Percentiles rank a stretch among this genome's conserved stretches.
Evolutionary conservation across 257 asterid species (phyloP).

Genomic region (Paulownia fortunei): DNA sequence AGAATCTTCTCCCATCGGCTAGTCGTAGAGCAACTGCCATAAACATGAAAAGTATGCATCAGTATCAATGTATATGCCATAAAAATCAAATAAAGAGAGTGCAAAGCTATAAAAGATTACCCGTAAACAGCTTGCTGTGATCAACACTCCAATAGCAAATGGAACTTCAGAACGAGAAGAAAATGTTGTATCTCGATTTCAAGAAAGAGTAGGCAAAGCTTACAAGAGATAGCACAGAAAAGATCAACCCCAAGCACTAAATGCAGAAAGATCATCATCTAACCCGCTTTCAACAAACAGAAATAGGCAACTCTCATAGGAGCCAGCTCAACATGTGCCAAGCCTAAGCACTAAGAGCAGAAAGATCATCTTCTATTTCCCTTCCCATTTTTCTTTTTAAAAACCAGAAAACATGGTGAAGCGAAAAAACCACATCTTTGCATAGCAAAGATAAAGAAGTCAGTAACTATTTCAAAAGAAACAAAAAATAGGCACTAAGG

Average conservation of each 20-base stretch:
- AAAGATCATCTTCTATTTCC: slow-evolving; percentile 45
- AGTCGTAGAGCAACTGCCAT: slow-evolving; percentile 26
- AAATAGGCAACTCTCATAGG: slow-evolving; percentile 5
- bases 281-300: slow-evolving; percentile 26
- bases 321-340: slow-evolving; percentile 23
- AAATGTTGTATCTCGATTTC: slow-evolving; percentile 18
- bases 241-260: slow-evolving; percentile 19
- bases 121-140: slow-evolving; percentile 45
- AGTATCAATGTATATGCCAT: neutral
- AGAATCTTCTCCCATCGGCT: slow-evolving; percentile 24
- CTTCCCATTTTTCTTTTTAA: slow-evolving; percentile 60
- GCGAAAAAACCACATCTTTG: slow-evolving; percentile 44
- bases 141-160: slow-evolving; percentile 44
- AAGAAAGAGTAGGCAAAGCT: slow-evolving; percentile 28
- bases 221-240: slow-evolving; percentile 5
- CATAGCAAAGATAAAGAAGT: slow-evolving; percentile 32
- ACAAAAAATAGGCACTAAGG: slow-evolving; percentile 2
- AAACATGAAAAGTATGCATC: neutral
- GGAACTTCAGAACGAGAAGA: slow-evolving; percentile 26
- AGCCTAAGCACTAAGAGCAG: slow-evolving; percentile 36
- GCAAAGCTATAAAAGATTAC: slow-evolving; percentile 17
- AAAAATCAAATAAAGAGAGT: neutral
- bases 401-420: slow-evolving; percentile 59
- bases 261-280: slow-evolving; percentile 1
- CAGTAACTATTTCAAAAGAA: slow-evolving; percentile 36